These are phyloP conservation scores for Spathaspora girioi DNA, from an alignment of 805 yeast genomes.

Conservation along the genomic window DNA sequence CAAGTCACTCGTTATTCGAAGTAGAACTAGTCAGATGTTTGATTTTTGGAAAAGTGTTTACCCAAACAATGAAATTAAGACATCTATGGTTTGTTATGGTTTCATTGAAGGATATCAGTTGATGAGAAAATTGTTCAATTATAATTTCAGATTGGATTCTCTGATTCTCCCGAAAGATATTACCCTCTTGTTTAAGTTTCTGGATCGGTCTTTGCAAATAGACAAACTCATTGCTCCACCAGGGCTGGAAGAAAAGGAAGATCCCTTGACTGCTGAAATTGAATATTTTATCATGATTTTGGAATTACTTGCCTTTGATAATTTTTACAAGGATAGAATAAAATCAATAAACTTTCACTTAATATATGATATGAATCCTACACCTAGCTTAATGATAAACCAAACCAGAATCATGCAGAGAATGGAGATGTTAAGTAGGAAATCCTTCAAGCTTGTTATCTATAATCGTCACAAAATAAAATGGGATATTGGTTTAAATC, in stretches of 20 bases:
- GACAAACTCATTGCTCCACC: neutral
- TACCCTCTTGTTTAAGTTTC: neutral
- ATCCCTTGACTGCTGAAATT: neutral
- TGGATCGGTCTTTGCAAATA: neutral
- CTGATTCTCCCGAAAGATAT: neutral
- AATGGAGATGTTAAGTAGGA: neutral
- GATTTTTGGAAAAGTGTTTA: neutral
- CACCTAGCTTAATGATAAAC: neutral
- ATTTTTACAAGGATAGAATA: neutral
- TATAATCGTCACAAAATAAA: neutral
- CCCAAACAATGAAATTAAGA: neutral
- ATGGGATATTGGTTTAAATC: neutral
- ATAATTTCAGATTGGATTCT: neutral
- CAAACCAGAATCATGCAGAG: neutral
- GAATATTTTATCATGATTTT: slow-evolving; percentile 2
- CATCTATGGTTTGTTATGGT: neutral
- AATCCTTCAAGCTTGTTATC: neutral
- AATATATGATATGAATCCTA: neutral
- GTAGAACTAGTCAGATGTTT: neutral
- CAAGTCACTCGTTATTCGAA: neutral
- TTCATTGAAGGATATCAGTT: neutral
- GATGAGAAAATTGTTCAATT: neutral
- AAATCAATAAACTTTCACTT: slow-evolving; percentile 1
- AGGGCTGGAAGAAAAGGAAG: neutral
- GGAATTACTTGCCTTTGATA: slow-evolving; percentile 1